Evolutionary conservation across 306 rosid genomes (phyloP), one percentile per base, ranked within the genome.

Genomic region (Acacia crassicarpa): DNA sequence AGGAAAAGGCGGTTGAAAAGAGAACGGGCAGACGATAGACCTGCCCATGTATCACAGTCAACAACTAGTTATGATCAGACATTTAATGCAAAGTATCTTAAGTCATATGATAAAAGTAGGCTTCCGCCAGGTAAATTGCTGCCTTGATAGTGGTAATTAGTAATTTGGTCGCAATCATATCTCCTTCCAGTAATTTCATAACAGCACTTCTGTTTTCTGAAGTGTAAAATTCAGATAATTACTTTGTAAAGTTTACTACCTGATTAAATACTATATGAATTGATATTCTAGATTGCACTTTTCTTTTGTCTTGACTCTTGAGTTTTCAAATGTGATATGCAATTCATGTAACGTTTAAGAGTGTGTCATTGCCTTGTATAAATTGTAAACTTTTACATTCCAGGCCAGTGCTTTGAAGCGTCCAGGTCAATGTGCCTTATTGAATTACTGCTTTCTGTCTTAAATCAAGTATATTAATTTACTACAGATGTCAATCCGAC

Each of bases 101-200:
- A 91, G 80, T 14, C 88, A 81, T 88, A 93, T 78, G 99, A 93
- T 82, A 93, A 83, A 70, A 92, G 87, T 74, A 93, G 86, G 87
- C 98, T 96, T 62, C 99, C 99, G 74, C 92, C 97, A 27, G 99
- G 99, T 96, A 86, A 72, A 40, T 79, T 76, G 38, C 74, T 86
- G 72, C 44, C 70, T 67, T 56, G 61, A 32, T 30, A 1, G 23
- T 27, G 61, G 73, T 56, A 70, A 1, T 69, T 33, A 25, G 30
- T 27, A 65, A 56, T 81, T 45, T 58, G 53, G 58, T 51, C 43
- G 32, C 71, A 20, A 20, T 27, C 27, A 23, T 12, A 45, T 45
- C 4, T 45, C 38, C 58, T 71, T 38, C 75, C 54, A 70, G 6
- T 43, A 68, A 41, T 40, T 72, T 72, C 41, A 54, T 80, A 20